Evolutionary conservation across 768 basidiomycete species (phyloP), one percentile per base, ranked within the genome.

Genomic region (Trametes coccinea): DNA sequence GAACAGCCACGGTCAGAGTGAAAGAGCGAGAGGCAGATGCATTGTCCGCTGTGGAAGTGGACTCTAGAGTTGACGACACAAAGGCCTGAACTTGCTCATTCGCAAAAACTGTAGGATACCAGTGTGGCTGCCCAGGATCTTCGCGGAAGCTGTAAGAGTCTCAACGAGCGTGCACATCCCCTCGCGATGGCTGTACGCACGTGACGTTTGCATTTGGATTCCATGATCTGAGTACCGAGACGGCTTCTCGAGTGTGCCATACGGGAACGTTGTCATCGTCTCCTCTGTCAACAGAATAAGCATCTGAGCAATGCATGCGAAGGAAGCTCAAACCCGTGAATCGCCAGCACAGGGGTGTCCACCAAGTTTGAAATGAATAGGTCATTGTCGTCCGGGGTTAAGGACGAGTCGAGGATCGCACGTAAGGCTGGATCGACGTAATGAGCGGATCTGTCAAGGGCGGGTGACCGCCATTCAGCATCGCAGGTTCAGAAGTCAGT

Each of bases 381-480:
- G 67, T 96, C 93, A 70, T 96, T 93, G 73, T 95, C 92, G 64
- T 94, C 93, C 2, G 89, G 84, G 0, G 88, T 87, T 29, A 95
- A 77, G 0, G 90, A 85, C 1, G 85, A 79, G 59, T 89, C 84
- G 13, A 97, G 79, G 53, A 96, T 82, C 4, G 85, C 84, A 41
- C 86, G 84, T 46, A 93, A 76, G 2, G 78, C 70, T 0, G 93
- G 91, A 70, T 96, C 95, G 31, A 88, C 78, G 71, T 85, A 94
- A 72, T 93, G 93, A 4, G 82, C 81, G 16, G 84, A 90, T 62
- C 84, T 87, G 62, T 14, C 41, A 43, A 9, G 14, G 4, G 34
- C 11, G 6, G 11, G 22, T 22, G 22, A 22, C 22, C 34, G 11
- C 11, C 11, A 11, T 11, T 37, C 33, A 41, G 11, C 2, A 47